Evolutionary conservation across 2,329 filamentous ascomycete species (phyloP).

Genomic region (Ophiocordyceps sinensis): DNA sequence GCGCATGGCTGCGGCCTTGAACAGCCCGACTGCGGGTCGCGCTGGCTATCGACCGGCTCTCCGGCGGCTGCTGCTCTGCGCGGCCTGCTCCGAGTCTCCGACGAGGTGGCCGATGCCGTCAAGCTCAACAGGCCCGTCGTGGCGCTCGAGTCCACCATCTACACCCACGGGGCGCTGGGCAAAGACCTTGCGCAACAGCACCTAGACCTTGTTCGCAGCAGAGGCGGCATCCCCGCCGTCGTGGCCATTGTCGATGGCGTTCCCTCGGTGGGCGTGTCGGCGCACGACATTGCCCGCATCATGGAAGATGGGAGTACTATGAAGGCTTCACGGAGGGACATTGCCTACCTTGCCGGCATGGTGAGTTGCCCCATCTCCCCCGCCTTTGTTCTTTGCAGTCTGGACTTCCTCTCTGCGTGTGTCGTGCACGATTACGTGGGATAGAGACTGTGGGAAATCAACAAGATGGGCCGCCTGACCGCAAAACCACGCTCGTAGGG

Average conservation of each 20-base stretch:
- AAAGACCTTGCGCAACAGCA: slow-evolving; percentile 60
- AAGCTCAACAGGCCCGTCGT: slow-evolving; percentile 67
- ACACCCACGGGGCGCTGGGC: slow-evolving; percentile 86
- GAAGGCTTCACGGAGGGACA: slow-evolving; percentile 79
- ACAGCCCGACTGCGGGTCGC: background rate
- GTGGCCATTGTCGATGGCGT: slow-evolving; percentile 77
- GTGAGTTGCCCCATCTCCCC: slow-evolving; percentile 27
- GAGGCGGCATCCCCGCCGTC: slow-evolving; percentile 79
- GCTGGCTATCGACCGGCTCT: background rate
- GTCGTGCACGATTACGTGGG: too few relatives aligned
- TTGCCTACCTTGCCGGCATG: slow-evolving; percentile 67
- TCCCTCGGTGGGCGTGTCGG: slow-evolving; percentile 62
- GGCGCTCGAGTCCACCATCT: slow-evolving; percentile 89
- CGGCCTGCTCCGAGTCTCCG: slow-evolving; percentile 53
- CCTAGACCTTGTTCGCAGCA: slow-evolving; percentile 63
- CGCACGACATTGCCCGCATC: slow-evolving; percentile 60
- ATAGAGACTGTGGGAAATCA: too few relatives aligned
- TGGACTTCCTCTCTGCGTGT: too few relatives aligned
- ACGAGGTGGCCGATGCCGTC: slow-evolving; percentile 70
- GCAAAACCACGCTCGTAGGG: slow-evolving; percentile 28
- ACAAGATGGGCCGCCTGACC: background rate
- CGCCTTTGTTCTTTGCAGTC: background rate
- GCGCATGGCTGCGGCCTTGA: background rate
- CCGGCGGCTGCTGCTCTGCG: slow-evolving; percentile 1
- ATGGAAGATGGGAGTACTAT: slow-evolving; percentile 51